Conservation (phyloP, 257 asterid species). For the Parsonsia alboflavescens region DNA sequence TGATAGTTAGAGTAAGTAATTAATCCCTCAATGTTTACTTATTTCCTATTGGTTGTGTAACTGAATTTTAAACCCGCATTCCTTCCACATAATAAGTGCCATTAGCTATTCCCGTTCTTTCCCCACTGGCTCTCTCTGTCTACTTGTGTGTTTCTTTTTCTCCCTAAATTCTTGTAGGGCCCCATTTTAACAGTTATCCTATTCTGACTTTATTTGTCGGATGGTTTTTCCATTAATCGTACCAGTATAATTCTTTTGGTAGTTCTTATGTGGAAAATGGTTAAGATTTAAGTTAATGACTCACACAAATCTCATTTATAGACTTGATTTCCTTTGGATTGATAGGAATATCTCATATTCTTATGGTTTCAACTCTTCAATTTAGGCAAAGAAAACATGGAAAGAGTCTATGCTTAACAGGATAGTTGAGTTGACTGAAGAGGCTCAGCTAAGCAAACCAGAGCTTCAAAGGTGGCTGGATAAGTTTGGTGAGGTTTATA, state of each 20-base stretch:
- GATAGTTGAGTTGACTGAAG: conserved; percentile 93
- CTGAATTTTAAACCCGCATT: neutral
- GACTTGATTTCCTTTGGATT: neutral
- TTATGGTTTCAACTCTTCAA: neutral
- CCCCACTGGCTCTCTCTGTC: neutral
- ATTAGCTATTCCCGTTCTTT: neutral
- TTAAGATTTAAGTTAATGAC: neutral
- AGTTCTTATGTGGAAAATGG: neutral
- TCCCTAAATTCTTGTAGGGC: neutral
- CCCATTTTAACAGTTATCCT: neutral
- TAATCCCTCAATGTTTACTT: conserved; percentile 2
- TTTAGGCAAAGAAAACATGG: conserved; percentile 92
- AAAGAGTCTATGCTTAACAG: conserved; percentile 87
- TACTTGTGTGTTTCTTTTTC: neutral
- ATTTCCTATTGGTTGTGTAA: neutral
- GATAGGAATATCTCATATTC: neutral
- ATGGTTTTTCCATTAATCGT: neutral
- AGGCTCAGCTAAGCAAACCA: conserved; percentile 96
- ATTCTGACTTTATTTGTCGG: neutral
- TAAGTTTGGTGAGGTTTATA: conserved; percentile 88
- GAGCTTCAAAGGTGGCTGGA: conserved; percentile 98
- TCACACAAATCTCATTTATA: neutral
- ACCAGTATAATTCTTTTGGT: neutral
- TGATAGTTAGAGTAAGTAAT: conserved; percentile 78
- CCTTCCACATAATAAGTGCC: neutral